A percentile compares a stretch with the other conserved stretches of the same genome.
Evolutionary conservation across 2,329 filamentous ascomycete genomes (phyloP).

Genomic region (Waltergamsia citrina): DNA sequence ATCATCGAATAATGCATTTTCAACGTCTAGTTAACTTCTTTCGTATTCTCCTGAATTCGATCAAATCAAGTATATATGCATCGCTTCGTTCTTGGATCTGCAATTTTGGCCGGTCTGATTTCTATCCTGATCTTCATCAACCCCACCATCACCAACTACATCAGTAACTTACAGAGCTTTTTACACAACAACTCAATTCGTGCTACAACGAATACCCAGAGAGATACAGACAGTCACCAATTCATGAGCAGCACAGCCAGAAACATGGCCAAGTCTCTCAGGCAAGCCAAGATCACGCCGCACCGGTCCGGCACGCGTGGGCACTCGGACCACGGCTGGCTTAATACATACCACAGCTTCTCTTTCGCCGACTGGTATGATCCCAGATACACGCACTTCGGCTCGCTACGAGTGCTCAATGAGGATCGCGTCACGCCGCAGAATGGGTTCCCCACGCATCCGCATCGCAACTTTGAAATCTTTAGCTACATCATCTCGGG

Average conservation of each 20-base stretch:
- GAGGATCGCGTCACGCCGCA: slow-evolving; percentile 72
- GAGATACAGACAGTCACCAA: no score
- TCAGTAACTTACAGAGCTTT: slow-evolving; percentile 5
- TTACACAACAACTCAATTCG: slow-evolving; percentile 7
- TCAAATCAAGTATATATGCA: slow-evolving; percentile 25
- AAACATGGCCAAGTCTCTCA: slow-evolving; percentile 53
- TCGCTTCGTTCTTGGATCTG: slow-evolving; percentile 19
- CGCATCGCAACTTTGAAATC: slow-evolving; percentile 81
- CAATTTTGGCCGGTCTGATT: slow-evolving; percentile 24
- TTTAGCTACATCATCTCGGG: slow-evolving; percentile 81
- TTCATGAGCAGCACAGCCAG: slow-evolving; percentile 26
- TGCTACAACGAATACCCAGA: slow-evolving; percentile 1
- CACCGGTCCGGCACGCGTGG: slow-evolving; percentile 65
- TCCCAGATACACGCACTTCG: slow-evolving; percentile 58
- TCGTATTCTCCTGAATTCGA: slow-evolving; percentile 15
- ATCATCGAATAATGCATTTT: slow-evolving; percentile 1
- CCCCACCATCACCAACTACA: slow-evolving; percentile 12
- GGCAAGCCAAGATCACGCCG: slow-evolving; percentile 63
- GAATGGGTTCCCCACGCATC: slow-evolving; percentile 75
- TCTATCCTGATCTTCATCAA: slow-evolving; percentile 22
- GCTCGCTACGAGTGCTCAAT: slow-evolving; percentile 75
- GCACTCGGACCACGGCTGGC: slow-evolving; percentile 76
- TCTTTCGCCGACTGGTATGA: slow-evolving; percentile 68
- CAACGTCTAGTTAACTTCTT: not conserved
- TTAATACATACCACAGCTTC: slow-evolving; percentile 82